These are phyloP conservation scores for Curvularia verruculosa DNA, from an alignment of 2,329 filamentous ascomycete species.

Conservation along the genomic window DNA sequence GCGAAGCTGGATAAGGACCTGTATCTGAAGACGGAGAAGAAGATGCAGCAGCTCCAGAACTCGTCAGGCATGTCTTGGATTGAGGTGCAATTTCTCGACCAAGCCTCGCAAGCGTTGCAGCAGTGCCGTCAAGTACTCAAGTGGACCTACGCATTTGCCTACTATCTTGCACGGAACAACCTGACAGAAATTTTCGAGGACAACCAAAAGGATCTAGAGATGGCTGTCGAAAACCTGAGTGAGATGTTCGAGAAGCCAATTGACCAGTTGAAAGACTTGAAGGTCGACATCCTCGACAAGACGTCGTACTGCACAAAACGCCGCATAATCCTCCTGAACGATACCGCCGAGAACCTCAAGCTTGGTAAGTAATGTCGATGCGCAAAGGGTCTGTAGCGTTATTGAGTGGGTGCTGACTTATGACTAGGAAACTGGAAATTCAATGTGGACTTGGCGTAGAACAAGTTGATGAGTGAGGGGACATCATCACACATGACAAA, in stretches of 20 bases:
- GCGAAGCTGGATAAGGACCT: slow-evolving; percentile 96
- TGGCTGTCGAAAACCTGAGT: slow-evolving; percentile 95
- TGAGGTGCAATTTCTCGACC: slow-evolving; percentile 95
- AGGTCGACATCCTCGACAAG: slow-evolving; percentile 98
- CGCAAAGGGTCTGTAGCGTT: neutral
- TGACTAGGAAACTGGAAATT: slow-evolving; percentile 40
- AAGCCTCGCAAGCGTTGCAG: slow-evolving; percentile 90
- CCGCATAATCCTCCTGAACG: slow-evolving; percentile 84
- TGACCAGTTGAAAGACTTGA: slow-evolving; percentile 81
- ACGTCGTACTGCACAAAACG: slow-evolving; percentile 95
- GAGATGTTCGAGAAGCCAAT: slow-evolving; percentile 99
- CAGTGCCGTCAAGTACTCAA: slow-evolving; percentile 98
- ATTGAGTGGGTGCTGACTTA: slow-evolving; percentile 16
- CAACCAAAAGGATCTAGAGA: slow-evolving; percentile 96
- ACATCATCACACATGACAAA: neutral
- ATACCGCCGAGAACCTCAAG: slow-evolving; percentile 90
- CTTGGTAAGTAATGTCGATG: slow-evolving; percentile 66
- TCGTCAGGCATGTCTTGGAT: slow-evolving; percentile 98
- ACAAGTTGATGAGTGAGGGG: slow-evolving; percentile 1
- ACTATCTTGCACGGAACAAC: slow-evolving; percentile 95
- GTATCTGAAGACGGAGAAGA: slow-evolving; percentile 95
- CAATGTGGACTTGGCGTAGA: slow-evolving; percentile 36
- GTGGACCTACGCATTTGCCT: slow-evolving; percentile 99
- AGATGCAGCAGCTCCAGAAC: slow-evolving; percentile 96
- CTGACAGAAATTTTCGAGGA: slow-evolving; percentile 97